Base-by-base conservation (phyloP, 805 yeast species). In the Starmerella apis region DNA sequence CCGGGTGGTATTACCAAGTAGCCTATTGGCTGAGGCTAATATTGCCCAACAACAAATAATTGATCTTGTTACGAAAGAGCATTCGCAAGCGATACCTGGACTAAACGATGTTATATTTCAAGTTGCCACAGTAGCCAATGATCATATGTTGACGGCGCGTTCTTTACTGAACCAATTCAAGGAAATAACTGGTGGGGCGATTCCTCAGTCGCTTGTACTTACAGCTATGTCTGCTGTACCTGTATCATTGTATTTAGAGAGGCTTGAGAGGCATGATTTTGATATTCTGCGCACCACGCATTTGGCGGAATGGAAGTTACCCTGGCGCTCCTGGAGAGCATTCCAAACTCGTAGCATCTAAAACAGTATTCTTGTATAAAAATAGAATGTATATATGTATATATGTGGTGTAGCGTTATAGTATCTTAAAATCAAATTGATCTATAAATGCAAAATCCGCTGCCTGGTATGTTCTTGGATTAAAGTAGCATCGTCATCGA, bases 101-200 rank as follows among this genome's bases (percentile, higher is more conserved):
- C 55, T 31, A 67, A 61, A 9, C 51, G 78, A 80, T 59, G 77
- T 79, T 8, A 70, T 83, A 1, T 86, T 74, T 59, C 85, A 80
- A 43, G 75, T 81, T 4, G 84, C 92, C 2, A 77, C 81, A 4
- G 67, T 73, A 0, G 92, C 94, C 2, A 85, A 86, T 65, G 95
- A 85, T 62, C 95, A 85, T 63, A 60, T 86, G 2, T 63, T 85
- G 4, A 70, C 87, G 0, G 86, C 92, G 1, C 69, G 83, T 45
- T 63, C 68, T n/a, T 77, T 82, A 56, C 62, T 81, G 22, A 52
- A 57, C 1, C 61, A 68, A 28, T 63, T 75, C 13, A 68, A 66
- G 48, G 53, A 51, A 3, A 71, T 68, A 16, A 70, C 77, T n/a
- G 55, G 70, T 58, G 57, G 63, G 61, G 33, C 55, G 57, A 31